phyloP scores from a whole-genome alignment of 2,329 filamentous ascomycete species.

The Aureobasidium vineae region DNA sequence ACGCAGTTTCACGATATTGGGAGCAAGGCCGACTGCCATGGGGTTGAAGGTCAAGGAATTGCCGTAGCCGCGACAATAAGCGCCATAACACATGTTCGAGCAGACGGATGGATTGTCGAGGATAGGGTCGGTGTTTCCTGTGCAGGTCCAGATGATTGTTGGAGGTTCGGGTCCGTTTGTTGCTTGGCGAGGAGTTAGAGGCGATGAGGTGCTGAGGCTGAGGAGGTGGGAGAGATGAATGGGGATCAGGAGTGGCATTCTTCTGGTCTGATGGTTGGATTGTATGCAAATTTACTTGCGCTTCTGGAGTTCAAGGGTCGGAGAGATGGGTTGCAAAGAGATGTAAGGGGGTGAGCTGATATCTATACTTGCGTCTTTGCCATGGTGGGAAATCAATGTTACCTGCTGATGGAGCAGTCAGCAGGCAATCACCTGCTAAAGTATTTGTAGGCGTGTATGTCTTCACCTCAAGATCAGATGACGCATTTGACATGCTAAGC shows the following conservation, averaged over 20 bases:
- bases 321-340: not conserved
- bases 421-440: no score
- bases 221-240: not conserved
- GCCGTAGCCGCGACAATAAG: constrained; percentile 6
- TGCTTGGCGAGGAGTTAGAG: not conserved
- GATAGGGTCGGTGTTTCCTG: not conserved
- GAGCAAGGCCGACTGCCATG: not conserved
- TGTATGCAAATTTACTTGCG: not conserved
- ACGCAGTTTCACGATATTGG: not conserved
- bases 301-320: not conserved
- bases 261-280: not conserved
- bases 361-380: no score
- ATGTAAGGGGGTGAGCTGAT: no score
- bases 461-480: no score
- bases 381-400: no score
- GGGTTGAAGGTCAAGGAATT: not conserved
- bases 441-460: no score
- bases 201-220: not conserved
- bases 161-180: not conserved
- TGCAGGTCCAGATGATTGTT: constrained; percentile 5
- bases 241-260: not conserved
- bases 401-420: no score
- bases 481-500: no score
- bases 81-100: constrained; percentile 14
- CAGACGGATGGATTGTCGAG: constrained; percentile 2